These are phyloP conservation scores for Ramaria rubella DNA, from an alignment of 768 basidiomycete genomes.

Conservation along the genomic window DNA sequence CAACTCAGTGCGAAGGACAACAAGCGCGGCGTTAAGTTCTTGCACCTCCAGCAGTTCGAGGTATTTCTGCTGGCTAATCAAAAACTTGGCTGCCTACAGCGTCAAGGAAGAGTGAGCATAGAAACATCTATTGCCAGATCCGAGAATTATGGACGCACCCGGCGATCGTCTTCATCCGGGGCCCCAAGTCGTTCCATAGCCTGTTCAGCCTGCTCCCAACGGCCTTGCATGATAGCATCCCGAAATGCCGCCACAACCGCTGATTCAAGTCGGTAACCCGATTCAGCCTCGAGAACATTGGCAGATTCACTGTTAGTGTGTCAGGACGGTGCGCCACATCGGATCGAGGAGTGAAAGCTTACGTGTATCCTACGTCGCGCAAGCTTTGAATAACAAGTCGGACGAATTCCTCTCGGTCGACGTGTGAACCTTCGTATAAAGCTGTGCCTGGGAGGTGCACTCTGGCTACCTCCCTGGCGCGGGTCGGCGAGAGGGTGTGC, in stretches of 20 bases:
- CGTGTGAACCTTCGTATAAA: slow-evolving; percentile 65
- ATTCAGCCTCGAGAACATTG: slow-evolving; percentile 83
- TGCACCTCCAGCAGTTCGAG: slow-evolving; percentile 82
- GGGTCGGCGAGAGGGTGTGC: slow-evolving; percentile 20
- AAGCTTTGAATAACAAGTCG: slow-evolving; percentile 84
- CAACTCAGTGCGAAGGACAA: slow-evolving; percentile 81
- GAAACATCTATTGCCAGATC: background rate
- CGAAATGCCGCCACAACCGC: slow-evolving; percentile 74
- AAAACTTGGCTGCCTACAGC: slow-evolving; percentile 68
- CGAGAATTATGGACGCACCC: slow-evolving; percentile 42
- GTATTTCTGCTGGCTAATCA: slow-evolving; percentile 94
- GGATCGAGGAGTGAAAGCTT: slow-evolving; percentile 16
- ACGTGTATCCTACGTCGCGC: slow-evolving; percentile 74
- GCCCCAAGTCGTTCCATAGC: slow-evolving; percentile 65
- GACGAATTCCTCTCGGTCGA: slow-evolving; percentile 88
- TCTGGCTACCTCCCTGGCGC: slow-evolving; percentile 39
- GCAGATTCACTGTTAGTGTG: slow-evolving; percentile 65
- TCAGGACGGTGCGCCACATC: background rate
- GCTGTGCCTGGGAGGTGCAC: slow-evolving; percentile 66
- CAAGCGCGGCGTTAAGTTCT: slow-evolving; percentile 73
- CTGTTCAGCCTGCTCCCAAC: slow-evolving; percentile 74
- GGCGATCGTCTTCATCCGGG: slow-evolving; percentile 56
- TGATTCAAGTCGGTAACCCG: slow-evolving; percentile 81
- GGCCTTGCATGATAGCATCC: slow-evolving; percentile 68
- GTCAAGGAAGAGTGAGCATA: background rate